Evolutionary conservation across 2,329 filamentous ascomycete genomes (phyloP).

Genomic region (Sporothrix schenckii): DNA sequence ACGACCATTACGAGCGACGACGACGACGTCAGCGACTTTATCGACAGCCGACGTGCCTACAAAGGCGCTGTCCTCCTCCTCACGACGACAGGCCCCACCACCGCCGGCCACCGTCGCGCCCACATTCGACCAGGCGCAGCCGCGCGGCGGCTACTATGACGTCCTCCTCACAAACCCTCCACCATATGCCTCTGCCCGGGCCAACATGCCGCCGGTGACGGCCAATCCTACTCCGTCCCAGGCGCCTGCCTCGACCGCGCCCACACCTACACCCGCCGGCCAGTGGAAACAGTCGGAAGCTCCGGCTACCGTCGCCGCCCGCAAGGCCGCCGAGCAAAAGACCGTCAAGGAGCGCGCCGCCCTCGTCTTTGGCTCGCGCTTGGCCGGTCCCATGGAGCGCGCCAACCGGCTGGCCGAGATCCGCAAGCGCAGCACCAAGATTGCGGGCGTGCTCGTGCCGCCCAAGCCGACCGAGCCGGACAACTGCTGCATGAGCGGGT

Average conservation of each 20-base stretch:
- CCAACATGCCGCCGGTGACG: constrained; percentile 50
- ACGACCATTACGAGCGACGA: not conserved
- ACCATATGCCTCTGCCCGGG: constrained; percentile 48
- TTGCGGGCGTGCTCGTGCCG: constrained; percentile 82
- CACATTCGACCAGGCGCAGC: constrained; percentile 47
- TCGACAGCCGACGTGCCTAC: not conserved
- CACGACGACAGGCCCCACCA: not conserved
- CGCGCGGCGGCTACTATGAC: constrained; percentile 63
- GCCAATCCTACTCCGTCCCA: constrained; percentile 37
- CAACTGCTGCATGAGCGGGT: constrained; percentile 99
- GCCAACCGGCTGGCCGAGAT: constrained; percentile 62
- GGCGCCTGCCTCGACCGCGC: constrained; percentile 36
- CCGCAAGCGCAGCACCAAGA: constrained; percentile 60
- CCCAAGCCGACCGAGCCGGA: constrained; percentile 87
- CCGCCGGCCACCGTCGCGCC: not conserved
- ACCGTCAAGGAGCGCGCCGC: constrained; percentile 58
- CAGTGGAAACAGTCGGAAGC: constrained; percentile 15
- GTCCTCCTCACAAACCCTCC: constrained; percentile 55
- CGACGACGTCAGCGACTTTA: not conserved
- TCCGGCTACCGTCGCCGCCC: constrained; percentile 38
- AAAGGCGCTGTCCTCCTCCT: not conserved
- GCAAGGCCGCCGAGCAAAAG: constrained; percentile 11
- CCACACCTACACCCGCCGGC: constrained; percentile 35
- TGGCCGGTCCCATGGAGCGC: constrained; percentile 73
- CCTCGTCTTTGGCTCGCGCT: constrained; percentile 79